A percentile compares a stretch with the other conserved stretches of the same genome.
Conservation (phyloP, 768 basidiomycete genomes). For the Suillus subluteus region DNA sequence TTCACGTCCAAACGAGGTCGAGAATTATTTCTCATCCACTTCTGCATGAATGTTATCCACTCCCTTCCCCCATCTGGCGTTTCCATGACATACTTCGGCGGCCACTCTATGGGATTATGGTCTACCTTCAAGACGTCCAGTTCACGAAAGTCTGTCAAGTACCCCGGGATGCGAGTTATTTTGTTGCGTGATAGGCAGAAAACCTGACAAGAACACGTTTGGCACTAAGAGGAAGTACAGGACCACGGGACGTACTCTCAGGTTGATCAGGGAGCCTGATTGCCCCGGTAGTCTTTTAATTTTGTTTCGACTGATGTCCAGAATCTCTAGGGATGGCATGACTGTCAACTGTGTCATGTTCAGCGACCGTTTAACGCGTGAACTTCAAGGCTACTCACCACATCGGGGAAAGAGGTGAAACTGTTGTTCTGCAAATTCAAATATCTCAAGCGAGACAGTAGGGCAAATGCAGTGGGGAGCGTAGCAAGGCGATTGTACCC, state of each 20-base stretch:
- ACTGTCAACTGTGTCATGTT: constrained; percentile 64
- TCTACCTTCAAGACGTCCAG: constrained; percentile 85
- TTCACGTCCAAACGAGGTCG: constrained; percentile 35
- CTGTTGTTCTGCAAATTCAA: constrained; percentile 86
- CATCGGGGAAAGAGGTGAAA: constrained; percentile 82
- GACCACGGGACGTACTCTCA: constrained; percentile 56
- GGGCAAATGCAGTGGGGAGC: constrained; percentile 74
- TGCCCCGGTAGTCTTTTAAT: constrained; percentile 77
- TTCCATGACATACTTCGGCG: constrained; percentile 63
- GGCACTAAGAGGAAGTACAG: not conserved
- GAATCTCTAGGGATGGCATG: constrained; percentile 87
- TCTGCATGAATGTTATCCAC: constrained; percentile 74
- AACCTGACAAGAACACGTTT: constrained; percentile 52
- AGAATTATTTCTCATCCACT: constrained; percentile 69
- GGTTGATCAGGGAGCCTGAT: constrained; percentile 76
- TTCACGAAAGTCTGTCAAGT: constrained; percentile 70
- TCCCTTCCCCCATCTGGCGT: constrained; percentile 57
- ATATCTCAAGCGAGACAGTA: constrained; percentile 77
- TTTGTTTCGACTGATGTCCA: constrained; percentile 94
- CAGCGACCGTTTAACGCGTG: constrained; percentile 14
- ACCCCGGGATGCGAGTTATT: constrained; percentile 76
- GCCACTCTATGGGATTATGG: constrained; percentile 95
- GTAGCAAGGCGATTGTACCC: constrained; percentile 82
- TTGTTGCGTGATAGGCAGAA: constrained; percentile 88
- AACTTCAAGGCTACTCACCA: constrained; percentile 56